A percentile compares a stretch with the other conserved stretches of the same genome.
phyloP scores from a whole-genome alignment of 2,329 filamentous ascomycete species.

The Verticillium longisporum region DNA sequence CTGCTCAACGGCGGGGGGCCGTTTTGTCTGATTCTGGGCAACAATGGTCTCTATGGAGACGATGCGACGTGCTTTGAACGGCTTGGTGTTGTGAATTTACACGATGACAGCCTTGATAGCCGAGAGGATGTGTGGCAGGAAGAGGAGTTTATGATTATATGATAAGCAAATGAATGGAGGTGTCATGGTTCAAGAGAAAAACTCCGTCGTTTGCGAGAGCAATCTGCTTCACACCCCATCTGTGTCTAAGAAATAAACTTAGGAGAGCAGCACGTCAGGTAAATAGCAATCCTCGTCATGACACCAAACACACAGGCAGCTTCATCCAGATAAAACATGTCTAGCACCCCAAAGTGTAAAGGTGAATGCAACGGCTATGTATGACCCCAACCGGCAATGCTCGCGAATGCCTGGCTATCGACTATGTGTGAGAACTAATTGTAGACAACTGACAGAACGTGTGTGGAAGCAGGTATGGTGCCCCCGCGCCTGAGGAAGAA shows the following conservation, averaged over 20 bases:
- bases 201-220: too few relatives aligned
- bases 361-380: not conserved
- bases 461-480: not conserved
- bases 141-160: not conserved
- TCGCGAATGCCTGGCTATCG: not conserved
- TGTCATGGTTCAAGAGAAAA: too few relatives aligned
- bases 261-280: too few relatives aligned
- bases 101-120: not conserved
- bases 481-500: not conserved
- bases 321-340: not conserved
- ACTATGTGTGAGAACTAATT: not conserved
- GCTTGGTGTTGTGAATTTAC: not conserved
- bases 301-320: not conserved
- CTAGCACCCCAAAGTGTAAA: not conserved
- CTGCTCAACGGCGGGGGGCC: not conserved
- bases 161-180: not conserved
- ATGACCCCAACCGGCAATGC: not conserved
- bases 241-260: too few relatives aligned
- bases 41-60: not conserved
- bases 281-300: not conserved
- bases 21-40: not conserved
- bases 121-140: not conserved
- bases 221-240: too few relatives aligned
- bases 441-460: not conserved
- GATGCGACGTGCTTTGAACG: not conserved